Conservation (phyloP, 2,329 filamentous ascomycete species). For the Aspergillus sp. region DNA sequence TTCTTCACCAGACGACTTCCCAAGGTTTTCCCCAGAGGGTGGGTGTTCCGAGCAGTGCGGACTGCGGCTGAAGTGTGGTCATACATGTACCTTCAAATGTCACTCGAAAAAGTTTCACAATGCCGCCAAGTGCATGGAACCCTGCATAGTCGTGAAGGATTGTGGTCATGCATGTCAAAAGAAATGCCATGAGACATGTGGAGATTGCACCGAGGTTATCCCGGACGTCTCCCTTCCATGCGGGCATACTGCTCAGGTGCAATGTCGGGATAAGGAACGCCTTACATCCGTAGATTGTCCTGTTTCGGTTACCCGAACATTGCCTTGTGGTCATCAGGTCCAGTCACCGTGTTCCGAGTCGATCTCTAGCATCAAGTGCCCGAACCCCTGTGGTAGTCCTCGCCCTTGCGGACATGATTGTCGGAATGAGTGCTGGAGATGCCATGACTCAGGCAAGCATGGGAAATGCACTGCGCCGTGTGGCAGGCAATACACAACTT, state of each 20-base stretch:
- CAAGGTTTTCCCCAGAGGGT: neutral
- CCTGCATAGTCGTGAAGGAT: conserved; percentile 1
- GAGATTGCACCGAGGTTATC: neutral
- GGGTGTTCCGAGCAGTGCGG: conserved; percentile 3
- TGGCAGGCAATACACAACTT: conserved; percentile 1
- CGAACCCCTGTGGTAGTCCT: neutral
- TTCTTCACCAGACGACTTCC: neutral
- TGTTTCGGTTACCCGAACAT: neutral
- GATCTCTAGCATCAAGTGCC: neutral
- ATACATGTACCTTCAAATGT: conserved; percentile 16
- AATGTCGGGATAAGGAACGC: neutral
- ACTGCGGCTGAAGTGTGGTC: neutral
- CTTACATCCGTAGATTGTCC: neutral
- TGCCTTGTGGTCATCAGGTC: conserved; percentile 1
- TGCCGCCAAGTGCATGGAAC: conserved; percentile 9
- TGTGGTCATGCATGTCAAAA: conserved; percentile 15
- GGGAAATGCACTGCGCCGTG: conserved; percentile 3
- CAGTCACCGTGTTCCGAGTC: conserved; percentile 1
- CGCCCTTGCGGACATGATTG: conserved; percentile 6
- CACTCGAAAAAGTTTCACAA: conserved; percentile 12
- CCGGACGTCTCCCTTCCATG: conserved; percentile 5
- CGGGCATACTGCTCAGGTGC: conserved; percentile 6
- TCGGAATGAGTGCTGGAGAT: conserved; percentile 2
- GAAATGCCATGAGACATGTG: conserved; percentile 13
- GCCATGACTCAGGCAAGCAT: neutral